Evolutionary conservation across 768 basidiomycete genomes (phyloP).

Genomic region (Daedalea quercina): DNA sequence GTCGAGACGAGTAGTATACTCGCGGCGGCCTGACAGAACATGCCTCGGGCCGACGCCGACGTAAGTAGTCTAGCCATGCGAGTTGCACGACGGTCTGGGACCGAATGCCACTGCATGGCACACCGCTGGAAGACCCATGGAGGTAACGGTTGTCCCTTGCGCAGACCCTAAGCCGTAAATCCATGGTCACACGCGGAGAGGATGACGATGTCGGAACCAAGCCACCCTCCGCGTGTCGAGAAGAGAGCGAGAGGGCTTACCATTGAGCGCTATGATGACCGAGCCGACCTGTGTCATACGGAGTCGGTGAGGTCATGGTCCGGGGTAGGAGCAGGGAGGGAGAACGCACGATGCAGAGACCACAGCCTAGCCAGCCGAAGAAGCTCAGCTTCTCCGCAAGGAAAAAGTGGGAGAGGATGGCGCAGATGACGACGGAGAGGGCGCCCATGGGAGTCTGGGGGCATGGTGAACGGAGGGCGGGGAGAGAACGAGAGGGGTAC

Average conservation of each 20-base stretch:
- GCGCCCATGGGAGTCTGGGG: slow-evolving; percentile 87
- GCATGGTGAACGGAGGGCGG: neutral
- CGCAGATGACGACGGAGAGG: slow-evolving; percentile 92
- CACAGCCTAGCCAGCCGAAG: slow-evolving; percentile 96
- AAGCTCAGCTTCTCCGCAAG: slow-evolving; percentile 90
- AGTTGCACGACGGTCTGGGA: too few species aligned
- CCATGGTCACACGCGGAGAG: too few species aligned
- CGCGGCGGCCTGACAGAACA: too few species aligned
- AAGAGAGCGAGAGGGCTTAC: slow-evolving; percentile 33
- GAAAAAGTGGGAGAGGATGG: slow-evolving; percentile 88
- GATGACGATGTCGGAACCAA: too few species aligned
- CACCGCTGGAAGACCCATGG: too few species aligned
- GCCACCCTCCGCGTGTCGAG: too few species aligned
- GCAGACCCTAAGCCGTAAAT: too few species aligned
- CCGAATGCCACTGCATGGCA: too few species aligned
- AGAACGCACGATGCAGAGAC: slow-evolving; percentile 74
- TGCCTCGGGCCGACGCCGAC: too few species aligned
- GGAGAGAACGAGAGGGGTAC: slow-evolving; percentile 20
- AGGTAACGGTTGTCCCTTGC: too few species aligned
- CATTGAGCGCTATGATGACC: slow-evolving; percentile 87
- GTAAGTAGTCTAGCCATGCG: too few species aligned
- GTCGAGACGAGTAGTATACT: too few species aligned
- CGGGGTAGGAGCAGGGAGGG: neutral
- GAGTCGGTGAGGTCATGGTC: slow-evolving; percentile 5
- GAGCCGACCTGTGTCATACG: slow-evolving; percentile 57